phyloP scores from a whole-genome alignment of 345 rosid species.

The Firmiana major region DNA sequence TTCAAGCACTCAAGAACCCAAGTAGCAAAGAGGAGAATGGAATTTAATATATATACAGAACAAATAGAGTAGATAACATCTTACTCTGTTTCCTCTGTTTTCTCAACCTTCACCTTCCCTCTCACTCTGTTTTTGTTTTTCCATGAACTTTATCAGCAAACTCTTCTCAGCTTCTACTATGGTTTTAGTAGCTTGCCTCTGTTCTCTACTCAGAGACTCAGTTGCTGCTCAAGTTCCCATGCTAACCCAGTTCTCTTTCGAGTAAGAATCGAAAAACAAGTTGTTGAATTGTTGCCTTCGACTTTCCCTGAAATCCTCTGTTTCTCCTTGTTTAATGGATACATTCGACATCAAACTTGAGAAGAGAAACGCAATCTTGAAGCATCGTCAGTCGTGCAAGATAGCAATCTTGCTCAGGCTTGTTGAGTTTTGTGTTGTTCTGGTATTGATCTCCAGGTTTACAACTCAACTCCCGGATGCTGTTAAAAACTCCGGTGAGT shows the following conservation, averaged over 20 bases:
- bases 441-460: slow-evolving; percentile 61
- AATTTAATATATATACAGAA: background rate
- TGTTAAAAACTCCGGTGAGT: slow-evolving; percentile 51
- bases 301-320: background rate
- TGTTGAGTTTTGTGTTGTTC: slow-evolving; percentile 46
- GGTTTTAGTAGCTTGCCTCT: slow-evolving; percentile 20
- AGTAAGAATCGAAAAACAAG: slow-evolving; percentile 22
- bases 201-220: slow-evolving; percentile 12
- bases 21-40: background rate
- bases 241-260: slow-evolving; percentile 25
- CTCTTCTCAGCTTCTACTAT: slow-evolving; percentile 5
- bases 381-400: slow-evolving; percentile 37
- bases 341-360: slow-evolving; percentile 48
- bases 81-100: slow-evolving; percentile 31
- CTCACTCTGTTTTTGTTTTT: background rate
- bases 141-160: slow-evolving; percentile 16
- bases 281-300: background rate
- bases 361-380: slow-evolving; percentile 53
- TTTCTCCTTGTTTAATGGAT: slow-evolving; percentile 41
- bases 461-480: slow-evolving; percentile 49
- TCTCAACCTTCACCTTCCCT: background rate
- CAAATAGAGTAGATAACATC: slow-evolving; percentile 17
- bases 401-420: slow-evolving; percentile 54
- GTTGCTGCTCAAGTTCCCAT: slow-evolving; percentile 23
- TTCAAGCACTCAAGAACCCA: slow-evolving; percentile 13